Evolutionary conservation across 2,329 filamentous ascomycete species (phyloP), one percentile per base, ranked within the genome.

Genomic region (Rutstroemia sp.): DNA sequence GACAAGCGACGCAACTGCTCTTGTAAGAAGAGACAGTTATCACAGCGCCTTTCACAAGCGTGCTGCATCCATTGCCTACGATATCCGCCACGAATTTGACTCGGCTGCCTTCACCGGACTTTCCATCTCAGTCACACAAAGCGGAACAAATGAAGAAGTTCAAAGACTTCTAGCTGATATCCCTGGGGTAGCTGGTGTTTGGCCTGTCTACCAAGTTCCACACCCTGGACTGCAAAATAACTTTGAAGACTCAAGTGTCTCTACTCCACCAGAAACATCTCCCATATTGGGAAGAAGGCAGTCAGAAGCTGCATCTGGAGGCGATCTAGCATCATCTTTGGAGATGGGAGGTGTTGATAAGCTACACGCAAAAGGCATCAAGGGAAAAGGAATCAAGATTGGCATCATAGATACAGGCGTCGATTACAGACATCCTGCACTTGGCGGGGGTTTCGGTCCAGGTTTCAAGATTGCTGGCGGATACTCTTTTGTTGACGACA

Each of bases 401-500:
- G 75, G 69, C 5, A 65, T 78, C 30, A 42, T 62, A 23, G 62
- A 65, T 52, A 71, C 67, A 19, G 73, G 73, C 10, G 68, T 84
- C 49, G 83, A 87, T 65, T 86, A 85, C 65, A 75, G 71, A 0
- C 83, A 87, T 63, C 79, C 82, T 1, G 80, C 81, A 27, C 76
- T 87, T 0, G 84, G 84, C 38, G 82, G 81, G 48, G 83, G 83
- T 64, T 86, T 85, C 65, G 84, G 83, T 2, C 64, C 73, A 1
- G 80, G 76, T 12, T 85, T 78, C 62, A 72, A 85, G 42, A 79
- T 87, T 18, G 73, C 75, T 3, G 79, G 76, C 57, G 83, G 84
- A 18, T 73, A 73, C 38, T 81, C 84, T 60, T 72, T 83, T 44
- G 77, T 83, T 18, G 78, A 83, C 46, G 79, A 86, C 54, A 50